These are phyloP conservation scores for Acorus gramineus DNA, from an alignment of 106 monocot genomes.

Conservation along the genomic window DNA sequence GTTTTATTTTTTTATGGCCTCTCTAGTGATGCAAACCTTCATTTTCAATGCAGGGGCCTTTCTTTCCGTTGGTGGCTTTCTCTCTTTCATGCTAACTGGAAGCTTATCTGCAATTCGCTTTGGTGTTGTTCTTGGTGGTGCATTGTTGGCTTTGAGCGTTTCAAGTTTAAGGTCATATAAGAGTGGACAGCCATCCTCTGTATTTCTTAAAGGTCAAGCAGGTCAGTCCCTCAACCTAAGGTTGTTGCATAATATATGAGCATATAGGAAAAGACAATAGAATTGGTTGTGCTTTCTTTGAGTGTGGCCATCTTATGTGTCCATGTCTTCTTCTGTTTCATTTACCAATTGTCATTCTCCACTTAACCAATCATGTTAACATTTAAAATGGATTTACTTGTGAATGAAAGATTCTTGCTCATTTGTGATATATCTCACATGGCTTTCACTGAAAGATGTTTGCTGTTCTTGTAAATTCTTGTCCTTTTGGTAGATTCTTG, in stretches of 20 bases:
- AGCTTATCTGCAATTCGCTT: slow-evolving; percentile 76
- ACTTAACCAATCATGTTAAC: too few relatives aligned
- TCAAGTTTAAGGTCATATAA: slow-evolving; percentile 67
- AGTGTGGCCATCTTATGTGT: not conserved
- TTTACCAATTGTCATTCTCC: not conserved
- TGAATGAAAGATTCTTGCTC: too few relatives aligned
- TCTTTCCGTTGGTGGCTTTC: slow-evolving; percentile 73
- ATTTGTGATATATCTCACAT: too few relatives aligned
- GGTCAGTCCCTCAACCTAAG: slow-evolving; percentile 33
- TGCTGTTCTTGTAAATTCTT: too few relatives aligned
- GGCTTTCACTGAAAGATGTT: too few relatives aligned
- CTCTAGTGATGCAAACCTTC: not conserved
- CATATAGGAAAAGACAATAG: too few relatives aligned
- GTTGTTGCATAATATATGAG: too few relatives aligned
- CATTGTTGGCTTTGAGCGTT: slow-evolving; percentile 50
- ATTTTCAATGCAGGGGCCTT: slow-evolving; percentile 28
- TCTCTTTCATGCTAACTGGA: slow-evolving; percentile 80
- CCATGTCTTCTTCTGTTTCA: not conserved
- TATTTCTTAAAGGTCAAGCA: slow-evolving; percentile 64
- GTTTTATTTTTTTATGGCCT: not conserved
- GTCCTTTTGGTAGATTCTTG: too few relatives aligned
- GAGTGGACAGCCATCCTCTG: slow-evolving; percentile 35
- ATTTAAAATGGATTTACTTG: too few relatives aligned
- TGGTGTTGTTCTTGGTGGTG: slow-evolving; percentile 71
- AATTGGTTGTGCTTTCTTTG: too few relatives aligned